Percentiles rank a stretch among this genome's conserved stretches.
These are phyloP conservation scores for Globisporangium paroecandrum DNA, from an alignment of 352 stramenopile genomes.

Conservation along the genomic window DNA sequence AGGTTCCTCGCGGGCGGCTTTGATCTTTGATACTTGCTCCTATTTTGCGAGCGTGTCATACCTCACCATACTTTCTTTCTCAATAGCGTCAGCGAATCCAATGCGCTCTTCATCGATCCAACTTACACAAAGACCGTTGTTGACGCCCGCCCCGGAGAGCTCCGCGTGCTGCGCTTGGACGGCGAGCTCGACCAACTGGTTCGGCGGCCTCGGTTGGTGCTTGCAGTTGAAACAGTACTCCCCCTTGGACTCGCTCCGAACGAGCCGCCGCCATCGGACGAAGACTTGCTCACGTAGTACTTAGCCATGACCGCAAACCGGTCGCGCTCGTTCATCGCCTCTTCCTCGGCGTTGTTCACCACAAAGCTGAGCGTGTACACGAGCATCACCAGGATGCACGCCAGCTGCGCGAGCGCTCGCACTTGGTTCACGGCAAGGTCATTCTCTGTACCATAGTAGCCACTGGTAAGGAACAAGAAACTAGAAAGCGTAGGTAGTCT, in stretches of 20 bases:
- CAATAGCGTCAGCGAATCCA: no score
- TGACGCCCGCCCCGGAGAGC: constrained; percentile 3
- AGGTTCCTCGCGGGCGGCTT: no score
- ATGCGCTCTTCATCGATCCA: no score
- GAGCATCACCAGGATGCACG: constrained; percentile 50
- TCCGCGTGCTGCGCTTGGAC: constrained; percentile 15
- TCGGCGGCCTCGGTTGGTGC: not conserved
- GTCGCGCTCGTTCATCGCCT: constrained; percentile 23
- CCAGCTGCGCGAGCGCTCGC: constrained; percentile 52
- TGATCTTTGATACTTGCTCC: no score
- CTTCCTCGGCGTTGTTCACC: constrained; percentile 39
- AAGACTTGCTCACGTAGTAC: constrained; percentile 11
- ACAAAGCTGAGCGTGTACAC: constrained; percentile 61
- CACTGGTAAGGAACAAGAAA: not conserved
- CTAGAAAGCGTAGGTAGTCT: not conserved
- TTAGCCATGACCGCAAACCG: constrained; percentile 17
- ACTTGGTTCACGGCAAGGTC: constrained; percentile 52
- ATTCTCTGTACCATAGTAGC: constrained; percentile 22
- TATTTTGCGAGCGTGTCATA: no score
- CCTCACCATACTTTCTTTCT: no score
- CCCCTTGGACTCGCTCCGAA: constrained; percentile 7
- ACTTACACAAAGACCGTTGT: not conserved
- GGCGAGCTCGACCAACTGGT: constrained; percentile 21
- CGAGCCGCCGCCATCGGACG: not conserved
- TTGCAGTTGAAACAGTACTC: not conserved